These are phyloP conservation scores for Chamaecrista fasciculata DNA, from an alignment of 306 rosid genomes.

Conservation along the genomic window DNA sequence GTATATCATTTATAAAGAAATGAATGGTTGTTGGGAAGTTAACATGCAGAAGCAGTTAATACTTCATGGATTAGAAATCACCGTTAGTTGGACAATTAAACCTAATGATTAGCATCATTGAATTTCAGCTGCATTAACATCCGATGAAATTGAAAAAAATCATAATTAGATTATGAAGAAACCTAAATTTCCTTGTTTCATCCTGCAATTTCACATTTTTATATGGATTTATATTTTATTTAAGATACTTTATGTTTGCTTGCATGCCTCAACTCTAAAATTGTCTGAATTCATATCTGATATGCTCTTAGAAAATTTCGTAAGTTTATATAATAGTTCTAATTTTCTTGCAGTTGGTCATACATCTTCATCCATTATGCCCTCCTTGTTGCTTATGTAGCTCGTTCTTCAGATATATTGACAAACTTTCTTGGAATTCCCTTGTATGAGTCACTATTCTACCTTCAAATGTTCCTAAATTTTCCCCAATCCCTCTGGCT, in stretches of 20 bases:
- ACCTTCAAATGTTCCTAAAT: constrained; percentile 8
- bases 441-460: constrained; percentile 37
- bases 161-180: constrained; percentile 13
- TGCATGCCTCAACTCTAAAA: neutral
- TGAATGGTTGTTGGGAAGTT: neutral
- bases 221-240: neutral
- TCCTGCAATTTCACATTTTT: constrained; percentile 3
- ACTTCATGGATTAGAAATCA: constrained; percentile 4
- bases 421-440: constrained; percentile 68
- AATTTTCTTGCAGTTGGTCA: constrained; percentile 75
- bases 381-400: constrained; percentile 71
- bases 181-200: neutral
- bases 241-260: neutral
- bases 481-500: constrained; percentile 5
- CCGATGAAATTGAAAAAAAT: neutral
- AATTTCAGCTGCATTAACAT: neutral
- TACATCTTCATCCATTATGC: constrained; percentile 82
- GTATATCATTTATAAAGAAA: neutral
- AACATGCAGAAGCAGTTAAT: neutral
- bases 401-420: constrained; percentile 79
- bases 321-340: constrained; percentile 5
- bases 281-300: neutral
- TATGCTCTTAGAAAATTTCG: neutral
- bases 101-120: neutral
- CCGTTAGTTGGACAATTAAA: neutral